Percentiles rank a stretch among this genome's conserved stretches.
Evolutionary conservation across 345 rosid species (phyloP).

Genomic region (Dipteronia dyeriana): DNA sequence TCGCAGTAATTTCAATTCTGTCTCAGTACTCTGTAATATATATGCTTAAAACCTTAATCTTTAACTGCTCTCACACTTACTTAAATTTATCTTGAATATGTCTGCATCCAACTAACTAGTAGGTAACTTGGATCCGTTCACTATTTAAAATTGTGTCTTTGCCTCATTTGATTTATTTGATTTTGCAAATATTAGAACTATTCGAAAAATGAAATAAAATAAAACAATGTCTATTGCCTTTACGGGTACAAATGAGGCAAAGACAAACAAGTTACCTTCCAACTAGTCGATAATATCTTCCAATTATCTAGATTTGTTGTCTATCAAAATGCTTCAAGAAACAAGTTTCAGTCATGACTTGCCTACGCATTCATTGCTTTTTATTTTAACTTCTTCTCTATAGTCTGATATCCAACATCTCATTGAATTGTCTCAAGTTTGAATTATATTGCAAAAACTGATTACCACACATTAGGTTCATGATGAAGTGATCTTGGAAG

Average conservation of each 20-base stretch:
- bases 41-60: background rate
- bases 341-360: background rate
- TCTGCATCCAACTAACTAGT: background rate
- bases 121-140: background rate
- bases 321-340: background rate
- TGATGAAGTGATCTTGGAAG: constrained; percentile 98
- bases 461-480: constrained; percentile 61
- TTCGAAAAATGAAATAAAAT: too few species aligned
- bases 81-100: background rate
- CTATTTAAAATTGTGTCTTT: too few species aligned
- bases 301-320: background rate
- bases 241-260: too few species aligned
- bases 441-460: constrained; percentile 14
- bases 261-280: background rate
- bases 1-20: background rate
- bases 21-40: background rate
- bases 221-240: too few species aligned
- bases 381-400: constrained; percentile 2
- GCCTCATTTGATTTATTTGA: too few species aligned
- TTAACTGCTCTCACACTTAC: background rate
- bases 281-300: background rate
- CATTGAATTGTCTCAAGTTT: background rate
- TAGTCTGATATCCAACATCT: background rate
- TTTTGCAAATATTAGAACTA: too few species aligned
- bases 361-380: background rate